phyloP scores from a whole-genome alignment of 257 asterid species.

The Handroanthus guayacan region DNA sequence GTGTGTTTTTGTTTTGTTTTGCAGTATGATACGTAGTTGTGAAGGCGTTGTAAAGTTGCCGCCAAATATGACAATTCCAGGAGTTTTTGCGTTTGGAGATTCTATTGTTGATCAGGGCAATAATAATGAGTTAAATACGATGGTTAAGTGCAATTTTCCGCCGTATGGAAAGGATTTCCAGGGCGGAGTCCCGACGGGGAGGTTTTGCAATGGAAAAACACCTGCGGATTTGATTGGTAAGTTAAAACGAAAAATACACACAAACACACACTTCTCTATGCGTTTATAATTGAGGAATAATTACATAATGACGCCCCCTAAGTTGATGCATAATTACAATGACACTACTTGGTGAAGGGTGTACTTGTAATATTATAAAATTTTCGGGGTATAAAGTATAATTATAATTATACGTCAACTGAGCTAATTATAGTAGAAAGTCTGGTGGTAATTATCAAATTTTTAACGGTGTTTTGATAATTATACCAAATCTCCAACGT shows the following conservation, averaged over 20 bases:
- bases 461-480: too few relatives aligned
- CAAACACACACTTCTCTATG: not conserved
- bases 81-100: constrained; percentile 74
- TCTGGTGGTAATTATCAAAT: too few relatives aligned
- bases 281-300: too few relatives aligned
- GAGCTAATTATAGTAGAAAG: too few relatives aligned
- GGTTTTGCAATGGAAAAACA: constrained; percentile 73
- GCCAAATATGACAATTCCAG: constrained; percentile 48
- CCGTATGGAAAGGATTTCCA: constrained; percentile 74
- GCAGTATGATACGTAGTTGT: constrained; percentile 28
- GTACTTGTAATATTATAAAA: too few relatives aligned
- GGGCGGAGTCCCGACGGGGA: constrained; percentile 70
- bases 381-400: too few relatives aligned
- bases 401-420: too few relatives aligned
- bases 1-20: not conserved
- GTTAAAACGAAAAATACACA: not conserved
- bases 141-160: constrained; percentile 48
- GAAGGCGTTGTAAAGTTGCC: constrained; percentile 55
- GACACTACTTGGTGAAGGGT: too few relatives aligned
- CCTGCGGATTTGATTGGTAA: constrained; percentile 75
- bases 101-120: constrained; percentile 80
- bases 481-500: too few relatives aligned
- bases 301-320: too few relatives aligned
- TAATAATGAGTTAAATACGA: constrained; percentile 51
- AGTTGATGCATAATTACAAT: too few relatives aligned